phyloP scores from a whole-genome alignment of 2,329 filamentous ascomycete species.

The Chaetothyriales sp. region DNA sequence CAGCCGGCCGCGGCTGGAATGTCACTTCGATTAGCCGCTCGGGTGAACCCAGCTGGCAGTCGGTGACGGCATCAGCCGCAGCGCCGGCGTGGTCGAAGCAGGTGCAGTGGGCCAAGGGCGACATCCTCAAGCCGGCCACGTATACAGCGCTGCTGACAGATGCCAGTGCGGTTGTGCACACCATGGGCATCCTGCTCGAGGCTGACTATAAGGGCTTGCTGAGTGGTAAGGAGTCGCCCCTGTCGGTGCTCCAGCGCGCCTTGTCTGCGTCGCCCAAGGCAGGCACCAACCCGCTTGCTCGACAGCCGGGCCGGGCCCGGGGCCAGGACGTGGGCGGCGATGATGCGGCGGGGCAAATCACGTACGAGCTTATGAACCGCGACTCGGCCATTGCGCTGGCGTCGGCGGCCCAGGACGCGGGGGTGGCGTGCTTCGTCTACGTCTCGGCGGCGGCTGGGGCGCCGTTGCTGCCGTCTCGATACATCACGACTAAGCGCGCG shows the following conservation, averaged over 20 bases:
- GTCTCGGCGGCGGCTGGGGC: constrained; percentile 80
- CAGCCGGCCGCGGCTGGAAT: constrained; percentile 72
- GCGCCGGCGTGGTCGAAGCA: constrained; percentile 69
- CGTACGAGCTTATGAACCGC: constrained; percentile 95
- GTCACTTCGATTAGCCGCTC: constrained; percentile 90
- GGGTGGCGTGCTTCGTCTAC: constrained; percentile 59
- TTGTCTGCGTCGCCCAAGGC: constrained; percentile 50
- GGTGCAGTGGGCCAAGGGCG: constrained; percentile 76
- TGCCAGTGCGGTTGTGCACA: constrained; percentile 80
- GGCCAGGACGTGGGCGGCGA: constrained; percentile 47
- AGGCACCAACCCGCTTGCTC: constrained; percentile 56
- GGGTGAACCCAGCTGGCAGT: constrained; percentile 73
- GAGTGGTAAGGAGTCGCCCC: constrained; percentile 67
- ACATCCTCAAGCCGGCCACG: constrained; percentile 69
- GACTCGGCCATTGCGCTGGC: constrained; percentile 64
- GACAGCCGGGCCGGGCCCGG: constrained; percentile 38
- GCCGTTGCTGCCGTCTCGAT: constrained; percentile 68
- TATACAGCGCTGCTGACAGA: constrained; percentile 64
- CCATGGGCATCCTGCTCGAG: constrained; percentile 89
- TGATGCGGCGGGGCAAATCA: constrained; percentile 62
- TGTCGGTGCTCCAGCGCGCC: constrained; percentile 62
- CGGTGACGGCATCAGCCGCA: constrained; percentile 55
- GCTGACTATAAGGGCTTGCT: constrained; percentile 94
- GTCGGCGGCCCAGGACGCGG: constrained; percentile 53
- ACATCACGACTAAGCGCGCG: constrained; percentile 83